Evolutionary conservation across 163 green algal genomes (phyloP), one percentile per base, ranked within the genome.

Genomic region (Scenedesmus sp.): DNA sequence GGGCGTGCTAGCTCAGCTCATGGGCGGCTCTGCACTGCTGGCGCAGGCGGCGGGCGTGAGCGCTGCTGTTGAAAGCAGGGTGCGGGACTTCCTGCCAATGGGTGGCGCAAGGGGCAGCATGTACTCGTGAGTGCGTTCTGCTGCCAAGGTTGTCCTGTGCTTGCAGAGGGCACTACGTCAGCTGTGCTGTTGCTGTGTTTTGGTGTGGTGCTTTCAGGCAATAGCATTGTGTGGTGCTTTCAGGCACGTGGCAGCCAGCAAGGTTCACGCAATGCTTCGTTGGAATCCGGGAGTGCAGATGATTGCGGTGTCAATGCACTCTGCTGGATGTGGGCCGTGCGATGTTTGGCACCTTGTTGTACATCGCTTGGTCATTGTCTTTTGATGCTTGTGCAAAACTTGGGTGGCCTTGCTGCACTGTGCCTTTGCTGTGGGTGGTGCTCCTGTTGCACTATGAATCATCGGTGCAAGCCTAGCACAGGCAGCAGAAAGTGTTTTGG

Each of bases 21-120:
- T 92, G 77, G 88, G 88, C 1, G 7, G 13, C 4, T n/a, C n/a
- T 1, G 60, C 87, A 7, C 76, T 91, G 74, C 57, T 91, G 3
- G 55, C 3, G 8, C 76, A 87, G n/a, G 87, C 87, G 23, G 87
- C 87, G n/a, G 15, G 4, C 59, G 87, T 76, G 3, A 76, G 87
- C 56, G 70, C 23, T 62, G 87, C 87, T 62, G 55, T 87, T 3
- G 74, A 91, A 57, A 46, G 54, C 55, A 73, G 81, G 55, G 87
- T 91, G 26, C 56, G 73, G 13, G 73, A 86, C 52, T 62, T 91
- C 46, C 55, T 91, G 73, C 73, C 73, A 15, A 55, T 23, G 7
- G 66, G 56, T 10, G 76, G 66, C 13, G 66, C 66, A 46, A 26
- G 77, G 46, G 77, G 77, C 77, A 59, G 77, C 13, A 60, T 62